Conservation (phyloP, 23 red algal species). For the Porphyridium purpureum region DNA sequence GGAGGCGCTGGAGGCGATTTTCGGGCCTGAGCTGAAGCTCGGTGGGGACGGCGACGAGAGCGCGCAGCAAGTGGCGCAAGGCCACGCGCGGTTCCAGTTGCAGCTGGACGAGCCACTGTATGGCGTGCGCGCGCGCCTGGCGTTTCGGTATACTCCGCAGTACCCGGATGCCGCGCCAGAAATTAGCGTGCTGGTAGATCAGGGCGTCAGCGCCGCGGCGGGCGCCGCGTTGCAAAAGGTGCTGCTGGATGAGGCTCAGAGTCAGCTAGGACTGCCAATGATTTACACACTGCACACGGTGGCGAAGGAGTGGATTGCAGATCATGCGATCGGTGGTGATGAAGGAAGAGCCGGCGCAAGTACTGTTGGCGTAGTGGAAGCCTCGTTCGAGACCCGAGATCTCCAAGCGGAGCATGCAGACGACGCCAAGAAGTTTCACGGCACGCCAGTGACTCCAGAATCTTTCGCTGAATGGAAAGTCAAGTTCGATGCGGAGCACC, state of each 20-base stretch:
- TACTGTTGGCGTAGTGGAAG: neutral
- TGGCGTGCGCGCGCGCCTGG: slow-evolving; percentile 11
- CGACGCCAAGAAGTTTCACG: slow-evolving; percentile 13
- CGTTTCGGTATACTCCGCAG: slow-evolving; percentile 15
- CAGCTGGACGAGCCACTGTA: slow-evolving; percentile 17
- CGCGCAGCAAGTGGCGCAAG: no score
- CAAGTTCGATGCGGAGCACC: slow-evolving; percentile 24
- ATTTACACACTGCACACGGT: slow-evolving; percentile 20
- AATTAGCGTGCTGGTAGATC: slow-evolving; percentile 17
- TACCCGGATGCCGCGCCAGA: slow-evolving; percentile 31
- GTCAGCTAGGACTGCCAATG: slow-evolving; percentile 32
- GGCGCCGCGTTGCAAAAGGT: slow-evolving; percentile 21
- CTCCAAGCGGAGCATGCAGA: neutral
- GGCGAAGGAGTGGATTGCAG: slow-evolving; percentile 38
- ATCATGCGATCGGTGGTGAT: slow-evolving; percentile 2
- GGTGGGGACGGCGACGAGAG: slow-evolving; percentile 1
- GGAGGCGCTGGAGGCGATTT: slow-evolving; percentile 57
- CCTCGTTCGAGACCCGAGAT: slow-evolving; percentile 55
- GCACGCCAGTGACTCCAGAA: slow-evolving; percentile 58
- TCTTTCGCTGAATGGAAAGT: slow-evolving; percentile 32
- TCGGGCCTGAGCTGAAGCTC: slow-evolving; percentile 17
- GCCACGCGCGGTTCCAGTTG: slow-evolving; percentile 31
- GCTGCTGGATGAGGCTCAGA: slow-evolving; percentile 11
- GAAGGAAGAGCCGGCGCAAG: neutral
- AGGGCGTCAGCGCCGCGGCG: slow-evolving; percentile 19